Evolutionary conservation across 2,329 filamentous ascomycete genomes (phyloP).

Genomic region (Mycogone perniciosa): DNA sequence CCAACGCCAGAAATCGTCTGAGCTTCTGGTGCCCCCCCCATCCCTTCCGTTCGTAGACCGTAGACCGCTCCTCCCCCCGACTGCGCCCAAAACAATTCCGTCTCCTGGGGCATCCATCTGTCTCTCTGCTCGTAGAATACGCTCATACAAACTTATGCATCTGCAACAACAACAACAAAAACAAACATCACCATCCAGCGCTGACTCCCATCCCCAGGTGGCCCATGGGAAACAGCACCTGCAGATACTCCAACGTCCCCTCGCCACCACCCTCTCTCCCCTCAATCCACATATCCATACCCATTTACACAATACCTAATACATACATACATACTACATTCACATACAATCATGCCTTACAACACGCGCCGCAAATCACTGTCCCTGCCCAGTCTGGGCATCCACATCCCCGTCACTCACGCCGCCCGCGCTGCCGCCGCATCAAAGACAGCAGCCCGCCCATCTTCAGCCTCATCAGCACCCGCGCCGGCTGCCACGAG

Average conservation of each 20-base stretch:
- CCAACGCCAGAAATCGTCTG: conserved; percentile 22
- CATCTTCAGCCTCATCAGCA: conserved; percentile 23
- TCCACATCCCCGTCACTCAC: conserved; percentile 69
- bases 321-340: conserved; percentile 1
- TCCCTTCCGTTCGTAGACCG: conserved; percentile 15
- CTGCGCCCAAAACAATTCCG: conserved; percentile 18
- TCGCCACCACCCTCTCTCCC: conserved; percentile 8
- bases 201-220: not conserved
- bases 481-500: conserved; percentile 26
- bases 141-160: conserved; percentile 1
- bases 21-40: conserved; percentile 15
- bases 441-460: conserved; percentile 30
- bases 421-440: conserved; percentile 52
- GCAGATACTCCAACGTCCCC: conserved; percentile 4
- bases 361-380: conserved; percentile 96
- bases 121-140: not conserved
- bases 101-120: conserved; percentile 11
- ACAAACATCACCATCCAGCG: conserved; percentile 2
- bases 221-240: conserved; percentile 8
- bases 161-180: conserved; percentile 5
- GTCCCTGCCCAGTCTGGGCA: conserved; percentile 86
- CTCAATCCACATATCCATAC: conserved; percentile 1
- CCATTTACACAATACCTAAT: conserved; percentile 2
- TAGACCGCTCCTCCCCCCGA: conserved; percentile 22
- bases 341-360: conserved; percentile 64